phyloP scores from a whole-genome alignment of 1,139 yeast species.

The Arxiozyma bovina region DNA sequence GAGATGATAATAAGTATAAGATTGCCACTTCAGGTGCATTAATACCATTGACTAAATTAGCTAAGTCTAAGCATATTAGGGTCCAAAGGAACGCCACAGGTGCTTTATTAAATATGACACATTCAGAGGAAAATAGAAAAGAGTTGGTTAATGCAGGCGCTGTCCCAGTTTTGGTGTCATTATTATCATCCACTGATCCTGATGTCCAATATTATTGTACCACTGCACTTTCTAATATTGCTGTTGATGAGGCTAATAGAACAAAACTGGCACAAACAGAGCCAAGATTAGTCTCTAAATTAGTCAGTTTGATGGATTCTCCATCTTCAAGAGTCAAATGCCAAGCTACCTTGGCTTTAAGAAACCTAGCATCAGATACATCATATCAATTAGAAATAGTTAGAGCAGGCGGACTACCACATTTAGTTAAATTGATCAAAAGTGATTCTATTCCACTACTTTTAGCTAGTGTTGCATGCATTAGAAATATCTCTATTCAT shows the following conservation, averaged over 20 bases:
- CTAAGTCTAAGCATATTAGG: conserved; percentile 86
- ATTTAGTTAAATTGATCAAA: conserved; percentile 76
- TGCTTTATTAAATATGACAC: conserved; percentile 95
- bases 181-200: conserved; percentile 79
- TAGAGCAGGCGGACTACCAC: conserved; percentile 90
- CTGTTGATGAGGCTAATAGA: conserved; percentile 89
- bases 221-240: conserved; percentile 91
- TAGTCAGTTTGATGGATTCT: conserved; percentile 87
- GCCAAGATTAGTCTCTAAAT: conserved; percentile 83
- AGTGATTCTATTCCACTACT: conserved; percentile 88
- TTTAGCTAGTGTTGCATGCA: conserved; percentile 95
- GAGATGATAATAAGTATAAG: conserved; percentile 90
- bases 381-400: conserved; percentile 89
- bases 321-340: conserved; percentile 92
- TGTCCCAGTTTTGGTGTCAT: conserved; percentile 88
- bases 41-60: conserved; percentile 85
- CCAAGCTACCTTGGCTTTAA: conserved; percentile 91
- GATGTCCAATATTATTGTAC: conserved; percentile 98
- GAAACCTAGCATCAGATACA: conserved; percentile 93
- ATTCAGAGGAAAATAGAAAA: conserved; percentile 90
- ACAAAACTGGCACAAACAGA: conserved; percentile 84
- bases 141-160: conserved; percentile 97
- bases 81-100: conserved; percentile 99
- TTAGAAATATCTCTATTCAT: conserved; percentile 91
- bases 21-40: conserved; percentile 97